phyloP scores from a whole-genome alignment of 306 rosid species.

The Dryas drummondii region DNA sequence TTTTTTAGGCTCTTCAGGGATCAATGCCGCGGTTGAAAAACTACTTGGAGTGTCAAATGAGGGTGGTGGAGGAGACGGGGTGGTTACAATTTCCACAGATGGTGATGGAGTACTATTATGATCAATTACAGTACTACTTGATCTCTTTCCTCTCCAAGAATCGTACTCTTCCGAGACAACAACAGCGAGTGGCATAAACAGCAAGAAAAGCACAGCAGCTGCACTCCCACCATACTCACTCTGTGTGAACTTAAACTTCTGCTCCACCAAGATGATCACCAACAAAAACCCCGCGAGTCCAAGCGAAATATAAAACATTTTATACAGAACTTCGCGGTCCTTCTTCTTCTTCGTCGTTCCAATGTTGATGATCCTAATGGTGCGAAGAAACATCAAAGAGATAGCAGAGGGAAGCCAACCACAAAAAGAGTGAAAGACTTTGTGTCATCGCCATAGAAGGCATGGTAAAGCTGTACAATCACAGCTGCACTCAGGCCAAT shows the following conservation, averaged over 20 bases:
- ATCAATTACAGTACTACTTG: not conserved
- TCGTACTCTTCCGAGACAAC: conserved; percentile 15
- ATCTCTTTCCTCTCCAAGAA: conserved; percentile 10
- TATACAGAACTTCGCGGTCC: conserved; percentile 14
- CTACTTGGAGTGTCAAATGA: too few species aligned
- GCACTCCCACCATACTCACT: conserved; percentile 22
- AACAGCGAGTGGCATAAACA: conserved; percentile 22
- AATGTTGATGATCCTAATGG: conserved; percentile 17
- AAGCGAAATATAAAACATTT: conserved; percentile 21
- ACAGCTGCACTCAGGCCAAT: conserved; percentile 23
- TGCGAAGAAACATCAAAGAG: conserved; percentile 14
- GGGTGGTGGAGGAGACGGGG: too few species aligned
- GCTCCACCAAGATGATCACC: conserved; percentile 18
- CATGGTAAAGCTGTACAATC: conserved; percentile 27
- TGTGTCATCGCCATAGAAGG: conserved; percentile 20
- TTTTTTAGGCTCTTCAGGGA: not conserved
- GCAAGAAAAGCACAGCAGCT: conserved; percentile 20
- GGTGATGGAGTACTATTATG: not conserved
- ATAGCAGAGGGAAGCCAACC: conserved; percentile 25
- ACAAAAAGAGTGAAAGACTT: conserved; percentile 28
- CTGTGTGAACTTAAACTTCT: conserved; percentile 11
- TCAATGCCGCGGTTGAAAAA: not conserved
- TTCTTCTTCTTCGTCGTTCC: not conserved
- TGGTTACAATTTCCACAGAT: not conserved
- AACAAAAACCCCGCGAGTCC: conserved; percentile 24